Conservation (phyloP, 2,329 filamentous ascomycete genomes). For the Alternaria ventricosa region DNA sequence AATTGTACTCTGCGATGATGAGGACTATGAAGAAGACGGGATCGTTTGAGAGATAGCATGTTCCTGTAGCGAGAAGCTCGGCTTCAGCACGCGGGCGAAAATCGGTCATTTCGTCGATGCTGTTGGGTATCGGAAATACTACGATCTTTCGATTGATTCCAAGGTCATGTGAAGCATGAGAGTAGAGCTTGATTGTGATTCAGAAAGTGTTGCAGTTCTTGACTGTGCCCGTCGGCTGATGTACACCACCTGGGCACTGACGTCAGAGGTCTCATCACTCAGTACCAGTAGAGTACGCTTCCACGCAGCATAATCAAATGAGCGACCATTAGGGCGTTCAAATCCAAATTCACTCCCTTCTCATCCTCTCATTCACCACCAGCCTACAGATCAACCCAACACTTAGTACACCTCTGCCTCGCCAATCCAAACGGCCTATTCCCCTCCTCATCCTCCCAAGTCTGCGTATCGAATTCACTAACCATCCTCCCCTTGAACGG, state of each 20-base stretch:
- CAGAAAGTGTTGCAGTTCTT: neutral
- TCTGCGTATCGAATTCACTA: conserved; percentile 31
- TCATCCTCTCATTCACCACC: neutral
- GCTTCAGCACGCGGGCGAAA: neutral
- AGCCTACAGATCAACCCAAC: conserved; percentile 35
- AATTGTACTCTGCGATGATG: neutral
- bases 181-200: neutral
- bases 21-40: conserved; percentile 8
- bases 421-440: conserved; percentile 30
- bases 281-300: neutral
- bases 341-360: neutral
- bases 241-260: neutral
- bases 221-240: neutral
- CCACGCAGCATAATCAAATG: neutral
- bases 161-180: neutral
- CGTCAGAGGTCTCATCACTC: neutral
- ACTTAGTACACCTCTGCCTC: conserved; percentile 31
- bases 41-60: conserved; percentile 11
- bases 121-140: neutral
- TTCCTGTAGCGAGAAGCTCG: conserved; percentile 5
- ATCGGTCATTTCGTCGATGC: neutral
- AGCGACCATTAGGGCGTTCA: neutral
- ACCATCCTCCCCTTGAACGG: conserved; percentile 33
- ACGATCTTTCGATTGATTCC: neutral
- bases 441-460: conserved; percentile 31